These are phyloP conservation scores for Trichophyton mentagrophytes DNA, from an alignment of 2,329 filamentous ascomycete species.

Conservation along the genomic window DNA sequence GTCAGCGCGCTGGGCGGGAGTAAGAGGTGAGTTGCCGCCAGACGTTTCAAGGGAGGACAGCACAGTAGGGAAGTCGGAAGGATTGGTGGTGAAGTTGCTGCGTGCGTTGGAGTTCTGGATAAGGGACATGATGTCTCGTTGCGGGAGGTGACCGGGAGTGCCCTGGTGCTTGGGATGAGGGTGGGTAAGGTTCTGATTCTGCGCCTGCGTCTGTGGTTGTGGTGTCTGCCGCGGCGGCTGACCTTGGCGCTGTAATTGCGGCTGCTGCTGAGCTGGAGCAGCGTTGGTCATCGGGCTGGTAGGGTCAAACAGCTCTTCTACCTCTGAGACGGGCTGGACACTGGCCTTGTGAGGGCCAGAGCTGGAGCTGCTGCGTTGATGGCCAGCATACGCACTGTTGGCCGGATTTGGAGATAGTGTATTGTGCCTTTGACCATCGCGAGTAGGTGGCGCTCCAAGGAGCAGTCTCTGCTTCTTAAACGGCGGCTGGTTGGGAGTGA, in stretches of 20 bases:
- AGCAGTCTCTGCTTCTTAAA: constrained; percentile 37
- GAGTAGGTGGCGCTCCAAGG: constrained; percentile 32
- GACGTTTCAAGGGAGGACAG: constrained; percentile 33
- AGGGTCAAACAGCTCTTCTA: constrained; percentile 34
- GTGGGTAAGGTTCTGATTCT: constrained; percentile 2
- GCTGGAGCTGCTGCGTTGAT: constrained; percentile 23
- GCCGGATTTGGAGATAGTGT: constrained; percentile 26
- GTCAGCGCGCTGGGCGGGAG: constrained; percentile 34
- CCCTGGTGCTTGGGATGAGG: constrained; percentile 9
- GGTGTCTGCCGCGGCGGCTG: neutral
- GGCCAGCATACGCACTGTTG: constrained; percentile 19
- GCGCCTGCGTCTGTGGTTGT: neutral
- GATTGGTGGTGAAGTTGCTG: constrained; percentile 26
- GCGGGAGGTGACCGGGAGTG: constrained; percentile 16
- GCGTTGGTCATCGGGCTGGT: constrained; percentile 20
- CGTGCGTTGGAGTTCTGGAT: constrained; percentile 37
- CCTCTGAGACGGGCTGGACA: constrained; percentile 17
- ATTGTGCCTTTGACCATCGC: constrained; percentile 14
- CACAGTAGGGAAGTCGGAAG: constrained; percentile 34
- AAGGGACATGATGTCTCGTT: constrained; percentile 38
- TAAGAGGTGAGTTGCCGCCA: constrained; percentile 32
- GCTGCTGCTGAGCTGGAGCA: constrained; percentile 6
- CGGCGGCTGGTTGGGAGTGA: constrained; percentile 23
- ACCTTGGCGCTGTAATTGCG: neutral
- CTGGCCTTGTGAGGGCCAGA: constrained; percentile 10